Conservation (phyloP, 495 filamentous ascomycete genomes). For the Poronia punctata region DNA sequence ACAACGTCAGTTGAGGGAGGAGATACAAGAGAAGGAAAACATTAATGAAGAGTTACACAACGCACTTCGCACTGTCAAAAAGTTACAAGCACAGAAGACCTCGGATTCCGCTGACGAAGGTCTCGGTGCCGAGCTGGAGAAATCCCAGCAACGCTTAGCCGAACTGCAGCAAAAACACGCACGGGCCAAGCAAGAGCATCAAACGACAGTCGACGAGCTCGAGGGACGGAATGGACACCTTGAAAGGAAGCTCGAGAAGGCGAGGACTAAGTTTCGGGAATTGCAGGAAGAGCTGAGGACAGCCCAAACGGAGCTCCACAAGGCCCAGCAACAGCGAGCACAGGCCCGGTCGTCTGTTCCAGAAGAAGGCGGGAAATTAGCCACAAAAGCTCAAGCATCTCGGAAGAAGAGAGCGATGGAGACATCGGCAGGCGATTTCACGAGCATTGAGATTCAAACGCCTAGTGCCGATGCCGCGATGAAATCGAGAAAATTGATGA, state of each 20-base stretch:
- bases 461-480: constrained; percentile 25
- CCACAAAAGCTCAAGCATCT: constrained; percentile 19
- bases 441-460: constrained; percentile 27
- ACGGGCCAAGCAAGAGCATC: constrained; percentile 24
- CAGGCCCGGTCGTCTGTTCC: constrained; percentile 13
- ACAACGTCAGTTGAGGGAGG: constrained; percentile 25
- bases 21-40: constrained; percentile 28
- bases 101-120: constrained; percentile 11
- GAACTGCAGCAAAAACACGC: constrained; percentile 37
- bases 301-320: constrained; percentile 38
- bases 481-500: constrained; percentile 28
- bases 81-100: constrained; percentile 21
- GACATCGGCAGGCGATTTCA: constrained; percentile 27
- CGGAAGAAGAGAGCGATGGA: constrained; percentile 31
- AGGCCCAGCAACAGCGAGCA: constrained; percentile 28
- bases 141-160: constrained; percentile 32
- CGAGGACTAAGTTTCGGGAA: constrained; percentile 57
- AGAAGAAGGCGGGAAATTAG: constrained; percentile 29
- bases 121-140: constrained; percentile 19
- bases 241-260: constrained; percentile 60
- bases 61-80: constrained; percentile 32
- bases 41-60: constrained; percentile 30
- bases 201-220: constrained; percentile 38
- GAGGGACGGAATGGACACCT: constrained; percentile 50
- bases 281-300: constrained; percentile 65